These are phyloP conservation scores for Gorgonomyces haynaldii DNA, from an alignment of 192 early-diverging fungal species.

Conservation along the genomic window DNA sequence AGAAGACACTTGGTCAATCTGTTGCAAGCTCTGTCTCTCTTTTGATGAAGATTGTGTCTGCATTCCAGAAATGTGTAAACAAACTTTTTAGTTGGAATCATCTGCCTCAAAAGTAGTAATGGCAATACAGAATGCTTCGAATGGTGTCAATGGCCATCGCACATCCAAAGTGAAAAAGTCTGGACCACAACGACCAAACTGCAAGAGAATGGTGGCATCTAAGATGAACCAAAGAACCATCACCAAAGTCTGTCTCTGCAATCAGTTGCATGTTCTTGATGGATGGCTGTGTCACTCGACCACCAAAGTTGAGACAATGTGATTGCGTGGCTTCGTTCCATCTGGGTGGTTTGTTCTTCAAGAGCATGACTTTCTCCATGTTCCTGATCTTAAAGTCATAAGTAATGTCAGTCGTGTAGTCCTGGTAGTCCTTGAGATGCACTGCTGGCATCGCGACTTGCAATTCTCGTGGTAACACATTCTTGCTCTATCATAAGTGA, in stretches of 20 bases:
- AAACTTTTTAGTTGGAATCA: conserved; percentile 30
- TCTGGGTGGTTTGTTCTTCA: conserved; percentile 49
- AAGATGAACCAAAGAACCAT: background rate
- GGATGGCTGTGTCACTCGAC: conserved; percentile 44
- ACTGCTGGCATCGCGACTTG: conserved; percentile 36
- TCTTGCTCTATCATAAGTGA: conserved; percentile 29
- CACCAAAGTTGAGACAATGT: conserved; percentile 54
- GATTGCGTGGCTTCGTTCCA: conserved; percentile 56
- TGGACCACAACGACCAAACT: conserved; percentile 54
- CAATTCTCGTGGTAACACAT: conserved; percentile 46
- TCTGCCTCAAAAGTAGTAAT: conserved; percentile 53
- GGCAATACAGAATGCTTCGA: conserved; percentile 50
- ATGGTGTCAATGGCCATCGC: conserved; percentile 40
- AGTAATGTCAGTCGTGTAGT: conserved; percentile 38
- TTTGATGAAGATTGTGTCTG: background rate
- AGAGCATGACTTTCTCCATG: conserved; percentile 37
- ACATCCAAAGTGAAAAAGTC: conserved; percentile 48
- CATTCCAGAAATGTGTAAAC: background rate
- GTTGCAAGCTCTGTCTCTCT: background rate
- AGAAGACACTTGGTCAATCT: no score
- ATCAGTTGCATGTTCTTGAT: conserved; percentile 59
- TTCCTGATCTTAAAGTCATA: conserved; percentile 36
- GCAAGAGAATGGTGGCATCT: conserved; percentile 40
- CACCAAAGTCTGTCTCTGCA: conserved; percentile 28
- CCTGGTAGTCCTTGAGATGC: conserved; percentile 25